Conservation (phyloP, 768 basidiomycete genomes). For the Serendipita indica region DNA sequence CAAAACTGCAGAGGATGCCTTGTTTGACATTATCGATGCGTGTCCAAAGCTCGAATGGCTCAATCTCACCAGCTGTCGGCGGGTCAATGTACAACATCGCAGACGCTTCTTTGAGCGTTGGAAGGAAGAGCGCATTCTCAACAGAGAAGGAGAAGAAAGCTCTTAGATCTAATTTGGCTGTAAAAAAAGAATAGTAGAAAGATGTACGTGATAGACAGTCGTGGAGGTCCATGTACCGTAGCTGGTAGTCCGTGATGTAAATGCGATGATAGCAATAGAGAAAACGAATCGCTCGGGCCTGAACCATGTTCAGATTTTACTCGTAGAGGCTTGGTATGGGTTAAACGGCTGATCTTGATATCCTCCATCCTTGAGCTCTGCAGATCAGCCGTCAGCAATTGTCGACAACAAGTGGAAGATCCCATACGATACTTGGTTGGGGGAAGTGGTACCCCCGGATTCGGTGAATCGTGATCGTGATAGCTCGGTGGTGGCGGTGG, state of each 20-base stretch:
- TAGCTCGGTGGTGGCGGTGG: conserved; percentile 1
- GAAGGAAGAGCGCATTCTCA: conserved; percentile 10
- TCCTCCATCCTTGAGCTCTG: too few relatives aligned
- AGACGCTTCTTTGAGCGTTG: conserved; percentile 51
- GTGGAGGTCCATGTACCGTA: background rate
- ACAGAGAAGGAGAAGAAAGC: background rate
- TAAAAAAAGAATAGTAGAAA: background rate
- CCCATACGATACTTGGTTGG: too few relatives aligned
- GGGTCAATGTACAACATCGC: conserved; percentile 42
- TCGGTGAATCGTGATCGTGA: background rate
- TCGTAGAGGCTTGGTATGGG: background rate
- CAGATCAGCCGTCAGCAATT: too few relatives aligned
- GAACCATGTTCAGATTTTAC: background rate
- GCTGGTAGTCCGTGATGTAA: background rate
- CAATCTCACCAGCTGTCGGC: conserved; percentile 53
- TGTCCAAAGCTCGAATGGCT: conserved; percentile 39
- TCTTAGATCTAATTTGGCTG: background rate
- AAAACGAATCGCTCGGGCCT: background rate
- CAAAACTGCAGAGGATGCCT: conserved; percentile 30
- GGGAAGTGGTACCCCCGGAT: too few relatives aligned
- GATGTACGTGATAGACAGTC: background rate
- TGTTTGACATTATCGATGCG: conserved; percentile 42
- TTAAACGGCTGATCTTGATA: background rate
- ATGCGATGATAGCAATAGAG: background rate
- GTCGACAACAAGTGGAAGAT: too few relatives aligned